These are phyloP conservation scores for Chalaropsis thielavioides DNA, from an alignment of 2,329 filamentous ascomycete species.

Conservation along the genomic window DNA sequence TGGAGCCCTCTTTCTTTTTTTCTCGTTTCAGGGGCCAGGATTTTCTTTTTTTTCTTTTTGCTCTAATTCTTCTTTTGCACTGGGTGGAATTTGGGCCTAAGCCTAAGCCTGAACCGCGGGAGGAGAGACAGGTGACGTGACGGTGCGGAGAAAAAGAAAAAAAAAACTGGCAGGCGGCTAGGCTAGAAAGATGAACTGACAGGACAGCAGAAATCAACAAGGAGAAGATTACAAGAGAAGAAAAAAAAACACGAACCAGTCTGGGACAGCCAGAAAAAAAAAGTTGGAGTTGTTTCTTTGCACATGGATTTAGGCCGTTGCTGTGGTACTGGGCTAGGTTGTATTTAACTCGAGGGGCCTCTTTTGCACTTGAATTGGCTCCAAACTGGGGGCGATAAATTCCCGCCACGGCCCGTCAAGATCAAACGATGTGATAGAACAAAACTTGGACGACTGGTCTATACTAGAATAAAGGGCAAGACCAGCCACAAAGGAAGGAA, in stretches of 20 bases:
- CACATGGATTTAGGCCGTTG: constrained; percentile 4
- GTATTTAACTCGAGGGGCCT: background rate
- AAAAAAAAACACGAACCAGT: too few relatives aligned
- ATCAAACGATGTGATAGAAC: too few relatives aligned
- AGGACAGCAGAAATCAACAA: constrained; percentile 10
- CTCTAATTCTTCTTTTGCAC: background rate
- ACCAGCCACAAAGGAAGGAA: too few relatives aligned
- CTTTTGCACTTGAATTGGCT: background rate
- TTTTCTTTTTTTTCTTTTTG: background rate
- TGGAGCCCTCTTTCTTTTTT: too few relatives aligned
- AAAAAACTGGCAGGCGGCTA: too few relatives aligned
- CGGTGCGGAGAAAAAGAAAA: background rate
- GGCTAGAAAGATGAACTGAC: background rate
- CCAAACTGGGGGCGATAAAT: too few relatives aligned
- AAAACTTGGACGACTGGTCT: too few relatives aligned
- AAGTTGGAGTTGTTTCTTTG: background rate
- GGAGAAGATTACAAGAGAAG: constrained; percentile 8
- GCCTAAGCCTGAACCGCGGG: background rate
- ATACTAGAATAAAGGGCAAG: too few relatives aligned
- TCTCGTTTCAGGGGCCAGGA: background rate
- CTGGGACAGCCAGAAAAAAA: constrained; percentile 15
- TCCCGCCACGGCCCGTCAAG: too few relatives aligned
- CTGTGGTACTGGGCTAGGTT: background rate
- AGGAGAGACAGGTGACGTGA: background rate
- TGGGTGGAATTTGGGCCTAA: background rate